Evolutionary conservation across 495 filamentous ascomycete species (phyloP).

Genomic region (Penicillium waksmanii): DNA sequence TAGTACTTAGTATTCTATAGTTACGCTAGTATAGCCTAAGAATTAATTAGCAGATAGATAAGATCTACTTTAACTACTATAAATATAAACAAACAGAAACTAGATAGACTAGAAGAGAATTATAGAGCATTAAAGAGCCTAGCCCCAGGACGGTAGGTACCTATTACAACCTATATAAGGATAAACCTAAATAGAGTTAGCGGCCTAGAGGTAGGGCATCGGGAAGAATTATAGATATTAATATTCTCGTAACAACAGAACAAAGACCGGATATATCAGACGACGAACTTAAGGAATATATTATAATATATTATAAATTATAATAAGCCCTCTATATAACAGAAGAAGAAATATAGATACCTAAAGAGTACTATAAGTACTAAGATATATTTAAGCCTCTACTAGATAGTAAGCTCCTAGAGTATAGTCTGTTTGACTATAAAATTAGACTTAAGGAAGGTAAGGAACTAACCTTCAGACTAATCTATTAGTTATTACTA

Average conservation of each 20-base stretch:
- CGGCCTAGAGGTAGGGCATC: background rate
- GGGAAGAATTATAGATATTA: background rate
- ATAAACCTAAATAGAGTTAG: background rate
- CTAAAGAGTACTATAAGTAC: slow-evolving; percentile 9
- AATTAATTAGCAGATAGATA: background rate
- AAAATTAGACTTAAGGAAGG: background rate
- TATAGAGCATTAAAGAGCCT: background rate
- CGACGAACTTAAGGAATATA: background rate
- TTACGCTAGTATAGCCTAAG: background rate
- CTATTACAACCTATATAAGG: background rate
- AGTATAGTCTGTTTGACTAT: slow-evolving; percentile 1
- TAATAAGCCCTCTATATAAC: background rate
- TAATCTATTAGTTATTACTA: background rate
- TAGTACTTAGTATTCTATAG: background rate
- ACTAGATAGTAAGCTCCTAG: slow-evolving; percentile 1
- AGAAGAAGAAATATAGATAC: slow-evolving; percentile 9
- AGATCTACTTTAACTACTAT: background rate
- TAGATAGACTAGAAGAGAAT: background rate
- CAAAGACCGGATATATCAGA: background rate
- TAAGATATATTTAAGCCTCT: slow-evolving; percentile 5
- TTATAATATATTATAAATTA: background rate
- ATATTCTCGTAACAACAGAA: background rate
- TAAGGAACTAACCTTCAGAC: background rate
- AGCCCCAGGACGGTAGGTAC: background rate
- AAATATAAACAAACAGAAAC: background rate